These are phyloP conservation scores for Vigna mungo DNA, from an alignment of 306 rosid species.

Conservation along the genomic window DNA sequence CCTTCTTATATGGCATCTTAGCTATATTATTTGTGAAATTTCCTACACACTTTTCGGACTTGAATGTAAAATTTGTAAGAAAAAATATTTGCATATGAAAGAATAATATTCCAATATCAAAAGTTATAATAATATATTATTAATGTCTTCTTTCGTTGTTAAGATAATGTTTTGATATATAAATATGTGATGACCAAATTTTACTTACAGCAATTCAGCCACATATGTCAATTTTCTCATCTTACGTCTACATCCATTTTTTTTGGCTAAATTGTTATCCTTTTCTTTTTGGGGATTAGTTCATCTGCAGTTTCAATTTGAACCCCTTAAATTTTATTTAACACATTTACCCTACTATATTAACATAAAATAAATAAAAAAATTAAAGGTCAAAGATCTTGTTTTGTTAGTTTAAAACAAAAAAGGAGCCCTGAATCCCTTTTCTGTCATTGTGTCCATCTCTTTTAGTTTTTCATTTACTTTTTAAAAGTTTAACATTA, in stretches of 20 bases:
- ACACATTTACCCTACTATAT: background rate
- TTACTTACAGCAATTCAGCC: constrained; percentile 36
- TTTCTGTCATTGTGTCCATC: background rate
- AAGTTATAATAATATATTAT: no score
- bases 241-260: constrained; percentile 8
- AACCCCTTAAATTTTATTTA: constrained; percentile 10
- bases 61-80: no score
- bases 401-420: background rate
- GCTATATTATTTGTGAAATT: no score
- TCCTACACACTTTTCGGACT: no score
- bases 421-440: background rate
- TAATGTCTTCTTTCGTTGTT: no score
- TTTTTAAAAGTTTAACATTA: background rate
- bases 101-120: no score
- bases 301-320: background rate
- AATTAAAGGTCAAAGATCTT: background rate
- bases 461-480: background rate
- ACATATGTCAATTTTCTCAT: constrained; percentile 39
- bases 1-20: no score
- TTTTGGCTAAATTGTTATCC: constrained; percentile 13
- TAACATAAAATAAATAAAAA: background rate
- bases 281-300: constrained; percentile 9
- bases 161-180: constrained; percentile 40
- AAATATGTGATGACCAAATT: background rate
- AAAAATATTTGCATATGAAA: no score